Conservation (phyloP, 768 basidiomycete species). For the Trametes coccinea region DNA sequence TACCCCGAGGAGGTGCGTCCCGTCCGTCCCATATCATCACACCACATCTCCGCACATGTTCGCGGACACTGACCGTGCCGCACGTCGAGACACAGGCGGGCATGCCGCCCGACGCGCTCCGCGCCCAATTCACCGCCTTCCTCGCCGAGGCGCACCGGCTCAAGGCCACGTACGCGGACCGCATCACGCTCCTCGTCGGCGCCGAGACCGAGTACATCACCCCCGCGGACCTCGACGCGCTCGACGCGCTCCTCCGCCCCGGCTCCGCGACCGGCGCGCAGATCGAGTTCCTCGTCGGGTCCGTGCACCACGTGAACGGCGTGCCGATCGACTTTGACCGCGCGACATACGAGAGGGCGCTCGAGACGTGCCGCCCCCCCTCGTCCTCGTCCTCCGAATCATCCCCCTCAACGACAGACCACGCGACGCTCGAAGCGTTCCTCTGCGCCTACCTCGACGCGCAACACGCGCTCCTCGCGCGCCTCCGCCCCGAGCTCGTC, state of each 20-base stretch:
- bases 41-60: too few relatives aligned
- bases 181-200: conserved; percentile 81
- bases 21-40: too few relatives aligned
- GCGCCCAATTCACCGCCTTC: conserved; percentile 69
- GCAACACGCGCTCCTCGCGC: conserved; percentile 69
- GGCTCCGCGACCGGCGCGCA: conserved; percentile 38
- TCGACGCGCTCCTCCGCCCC: conserved; percentile 51
- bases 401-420: conserved; percentile 9
- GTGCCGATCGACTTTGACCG: conserved; percentile 93
- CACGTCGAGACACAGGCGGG: too few relatives aligned
- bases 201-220: conserved; percentile 93
- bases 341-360: conserved; percentile 61
- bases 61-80: too few relatives aligned
- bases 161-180: conserved; percentile 56
- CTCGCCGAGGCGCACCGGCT: conserved; percentile 79
- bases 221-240: conserved; percentile 55
- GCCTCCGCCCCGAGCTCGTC: conserved; percentile 82
- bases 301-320: conserved; percentile 85
- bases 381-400: too few relatives aligned
- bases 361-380: conserved; percentile 39
- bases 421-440: conserved; percentile 44
- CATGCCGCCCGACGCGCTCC: conserved; percentile 52
- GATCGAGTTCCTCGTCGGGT: conserved; percentile 91
- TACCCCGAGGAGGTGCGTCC: conserved; percentile 98
- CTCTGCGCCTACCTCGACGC: conserved; percentile 80